Evolutionary conservation across 2,329 filamentous ascomycete species (phyloP), one percentile per base, ranked within the genome.

Genomic region (Sclerotinia trifoliorum): DNA sequence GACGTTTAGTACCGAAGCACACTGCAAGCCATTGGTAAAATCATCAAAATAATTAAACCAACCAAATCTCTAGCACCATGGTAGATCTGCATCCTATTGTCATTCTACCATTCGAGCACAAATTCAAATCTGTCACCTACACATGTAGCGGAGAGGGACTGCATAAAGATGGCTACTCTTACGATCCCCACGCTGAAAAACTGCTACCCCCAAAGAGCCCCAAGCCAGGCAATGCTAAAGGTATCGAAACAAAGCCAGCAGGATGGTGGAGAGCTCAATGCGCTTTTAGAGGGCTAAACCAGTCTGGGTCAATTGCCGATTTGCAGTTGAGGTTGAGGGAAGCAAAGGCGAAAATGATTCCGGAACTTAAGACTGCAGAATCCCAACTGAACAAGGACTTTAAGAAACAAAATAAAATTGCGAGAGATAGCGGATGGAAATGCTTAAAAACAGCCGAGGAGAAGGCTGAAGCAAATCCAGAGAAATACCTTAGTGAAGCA

Each of bases 231-330:
- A 46, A 46, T 32, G 21, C 35, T n/a, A 70, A 66, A 19, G 60
- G 68, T 58, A 21, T 72, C 19, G 57, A 71, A 57, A 70, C 68
- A 66, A 71, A 71, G 32, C 58, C 68, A 7, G 62, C 66, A 11
- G 61, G 68, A 42, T 73, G 69, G 26, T 73, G 70, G 70, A 72
- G 70, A 68, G 69, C 69, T 48, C 71, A 73, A 70, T 71, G 71
- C 48, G 69, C 70, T 2, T 72, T 72, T 26, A 69, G 68, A 21
- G 70, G 70, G 11, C 52, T 72, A 13, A 72, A 69, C 29, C 61
- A 73, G 57, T 66, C 64, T 6, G 70, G 70, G 10, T 62, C 70
- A 6, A 70, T 68, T 29, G 51, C 51, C 19, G 70, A 71, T 54
- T 48, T 73, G 19, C 72, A 73, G 54, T 44, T 66, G 32, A 63